A percentile compares a stretch with the other conserved stretches of the same genome.
Conservation (phyloP, 306 rosid genomes). For the Lathyrus oleraceus region DNA sequence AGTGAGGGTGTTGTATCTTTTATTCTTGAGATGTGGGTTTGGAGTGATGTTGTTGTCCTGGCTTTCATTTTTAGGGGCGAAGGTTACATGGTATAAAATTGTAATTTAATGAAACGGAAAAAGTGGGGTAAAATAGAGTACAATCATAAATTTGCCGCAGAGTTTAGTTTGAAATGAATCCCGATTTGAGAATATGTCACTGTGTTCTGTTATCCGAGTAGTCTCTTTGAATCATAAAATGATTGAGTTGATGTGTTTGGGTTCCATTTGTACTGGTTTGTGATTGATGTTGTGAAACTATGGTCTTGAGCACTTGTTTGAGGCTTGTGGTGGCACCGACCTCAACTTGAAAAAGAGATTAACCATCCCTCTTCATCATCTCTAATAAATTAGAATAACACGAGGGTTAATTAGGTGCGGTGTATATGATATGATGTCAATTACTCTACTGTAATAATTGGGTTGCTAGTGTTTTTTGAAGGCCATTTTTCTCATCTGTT, state of each 20-base stretch:
- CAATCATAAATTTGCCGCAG: conserved; percentile 35
- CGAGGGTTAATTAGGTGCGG: neutral
- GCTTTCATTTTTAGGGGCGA: conserved; percentile 59
- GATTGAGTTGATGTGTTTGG: neutral
- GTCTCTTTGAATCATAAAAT: neutral
- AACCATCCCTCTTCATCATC: neutral
- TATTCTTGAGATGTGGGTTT: conserved; percentile 55
- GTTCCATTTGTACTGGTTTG: neutral
- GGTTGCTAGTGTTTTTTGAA: too few relatives aligned
- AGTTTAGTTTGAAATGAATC: conserved; percentile 37
- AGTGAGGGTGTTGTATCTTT: conserved; percentile 49
- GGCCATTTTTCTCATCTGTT: too few relatives aligned
- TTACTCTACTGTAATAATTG: neutral
- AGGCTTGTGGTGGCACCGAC: neutral
- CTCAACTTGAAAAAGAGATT: neutral
- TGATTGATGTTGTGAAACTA: neutral
- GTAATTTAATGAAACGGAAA: conserved; percentile 59
- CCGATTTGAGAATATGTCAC: conserved; percentile 33
- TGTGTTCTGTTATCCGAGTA: neutral
- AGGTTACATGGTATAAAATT: conserved; percentile 66
- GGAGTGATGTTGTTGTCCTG: conserved; percentile 57
- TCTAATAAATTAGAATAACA: too few relatives aligned
- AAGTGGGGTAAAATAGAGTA: conserved; percentile 32
- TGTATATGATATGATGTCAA: neutral
- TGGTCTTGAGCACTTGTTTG: neutral